phyloP scores from a whole-genome alignment of 2,329 filamentous ascomycete species.

The Pezicula neosporulosa region DNA sequence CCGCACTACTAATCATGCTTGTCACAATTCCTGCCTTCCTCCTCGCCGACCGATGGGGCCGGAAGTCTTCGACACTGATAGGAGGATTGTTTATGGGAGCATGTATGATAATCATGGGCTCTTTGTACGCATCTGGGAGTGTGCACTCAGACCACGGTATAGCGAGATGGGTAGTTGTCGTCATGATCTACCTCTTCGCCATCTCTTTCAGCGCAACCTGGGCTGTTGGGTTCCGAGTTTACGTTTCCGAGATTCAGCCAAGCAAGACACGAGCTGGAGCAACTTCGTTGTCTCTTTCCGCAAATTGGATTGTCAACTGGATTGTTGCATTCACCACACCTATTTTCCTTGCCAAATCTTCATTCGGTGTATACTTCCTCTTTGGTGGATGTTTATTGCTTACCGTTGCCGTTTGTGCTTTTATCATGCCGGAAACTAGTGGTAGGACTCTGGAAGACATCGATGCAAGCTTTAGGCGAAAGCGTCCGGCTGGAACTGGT shows the following conservation, averaged over 20 bases:
- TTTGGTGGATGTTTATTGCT: slow-evolving; percentile 23
- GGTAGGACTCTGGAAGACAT: slow-evolving; percentile 15
- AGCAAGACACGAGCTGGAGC: slow-evolving; percentile 50
- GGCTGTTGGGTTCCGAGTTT: slow-evolving; percentile 53
- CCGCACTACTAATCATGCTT: slow-evolving; percentile 54
- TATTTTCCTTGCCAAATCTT: slow-evolving; percentile 22
- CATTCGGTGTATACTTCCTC: slow-evolving; percentile 24
- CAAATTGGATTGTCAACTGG: slow-evolving; percentile 35
- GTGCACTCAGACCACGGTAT: slow-evolving; percentile 36
- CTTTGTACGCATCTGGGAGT: slow-evolving; percentile 44
- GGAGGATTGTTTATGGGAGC: slow-evolving; percentile 47
- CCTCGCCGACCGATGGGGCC: slow-evolving; percentile 54
- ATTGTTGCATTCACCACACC: slow-evolving; percentile 31
- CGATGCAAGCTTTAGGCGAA: slow-evolving; percentile 3
- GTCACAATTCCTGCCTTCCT: slow-evolving; percentile 53
- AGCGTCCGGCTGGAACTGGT: neutral
- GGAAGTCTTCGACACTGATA: slow-evolving; percentile 48
- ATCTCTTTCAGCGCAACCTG: slow-evolving; percentile 45
- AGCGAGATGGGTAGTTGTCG: slow-evolving; percentile 47
- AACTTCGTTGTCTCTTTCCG: slow-evolving; percentile 45
- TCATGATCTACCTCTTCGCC: slow-evolving; percentile 46
- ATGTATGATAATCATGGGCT: slow-evolving; percentile 51
- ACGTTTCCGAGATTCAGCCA: slow-evolving; percentile 56
- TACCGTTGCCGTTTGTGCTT: slow-evolving; percentile 14
- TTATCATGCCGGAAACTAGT: slow-evolving; percentile 18